Conservation (phyloP, 106 monocot species). For the Allium fistulosum region DNA sequence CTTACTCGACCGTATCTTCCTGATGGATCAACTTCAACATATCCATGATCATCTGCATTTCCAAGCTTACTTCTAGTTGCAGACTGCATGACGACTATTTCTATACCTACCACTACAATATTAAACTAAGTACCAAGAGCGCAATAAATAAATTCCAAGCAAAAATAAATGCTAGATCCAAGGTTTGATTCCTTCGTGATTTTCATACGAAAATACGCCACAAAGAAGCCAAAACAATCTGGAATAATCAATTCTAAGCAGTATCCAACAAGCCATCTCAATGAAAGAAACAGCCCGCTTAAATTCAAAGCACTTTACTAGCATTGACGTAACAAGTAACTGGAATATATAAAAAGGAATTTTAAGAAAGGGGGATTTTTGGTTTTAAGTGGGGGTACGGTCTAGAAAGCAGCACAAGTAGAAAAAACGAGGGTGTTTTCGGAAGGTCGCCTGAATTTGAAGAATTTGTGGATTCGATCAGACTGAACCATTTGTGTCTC, state of each 20-base stretch:
- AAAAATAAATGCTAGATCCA: constrained; percentile 34
- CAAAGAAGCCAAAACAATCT: constrained; percentile 81
- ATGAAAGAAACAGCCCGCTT: constrained; percentile 16
- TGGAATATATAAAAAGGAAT: not conserved
- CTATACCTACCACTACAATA: not conserved
- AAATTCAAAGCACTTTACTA: constrained; percentile 33
- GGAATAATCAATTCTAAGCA: constrained; percentile 70
- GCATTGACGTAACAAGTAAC: constrained; percentile 26
- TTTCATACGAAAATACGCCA: constrained; percentile 80
- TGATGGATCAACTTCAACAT: constrained; percentile 67
- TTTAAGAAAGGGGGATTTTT: not conserved
- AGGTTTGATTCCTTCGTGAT: constrained; percentile 67
- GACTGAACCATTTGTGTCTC: constrained; percentile 31
- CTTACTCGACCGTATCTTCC: constrained; percentile 81
- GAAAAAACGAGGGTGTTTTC: not conserved
- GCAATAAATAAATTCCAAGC: not conserved
- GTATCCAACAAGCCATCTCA: constrained; percentile 53
- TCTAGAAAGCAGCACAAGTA: not conserved
- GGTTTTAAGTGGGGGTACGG: not conserved
- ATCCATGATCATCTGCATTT: constrained; percentile 19
- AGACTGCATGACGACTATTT: not conserved
- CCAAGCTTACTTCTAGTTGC: not conserved
- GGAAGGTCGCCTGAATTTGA: constrained; percentile 53
- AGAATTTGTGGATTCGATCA: constrained; percentile 45
- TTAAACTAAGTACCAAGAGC: not conserved